Base-by-base conservation (phyloP, 2,329 filamentous ascomycete species). In the Trichophyton simii region DNA sequence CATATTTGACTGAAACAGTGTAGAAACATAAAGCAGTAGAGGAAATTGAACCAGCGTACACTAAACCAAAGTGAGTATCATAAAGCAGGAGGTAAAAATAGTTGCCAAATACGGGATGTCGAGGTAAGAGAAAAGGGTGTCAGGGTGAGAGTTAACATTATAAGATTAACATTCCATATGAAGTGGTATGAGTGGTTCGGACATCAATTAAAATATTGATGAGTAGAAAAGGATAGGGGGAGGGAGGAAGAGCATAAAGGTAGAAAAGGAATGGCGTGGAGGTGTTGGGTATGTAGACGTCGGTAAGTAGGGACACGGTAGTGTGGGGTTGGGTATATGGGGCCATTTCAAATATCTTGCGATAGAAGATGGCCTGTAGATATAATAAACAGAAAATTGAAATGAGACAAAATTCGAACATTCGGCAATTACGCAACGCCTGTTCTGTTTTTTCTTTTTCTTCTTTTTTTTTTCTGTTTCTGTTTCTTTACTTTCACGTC, bases 21-120 rank as follows among this genome's bases (percentile, higher is more conserved):
- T 25, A 54, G 50, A 25, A 54, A 54, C 50, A 31, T 54, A 25
- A 15, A 31, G 34, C 34, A 38, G 34, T 13, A 38, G 34, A 13
- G 28, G 13, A 31, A 25, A 31, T 13, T 28, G 11, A n/a, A 31
- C 22, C 25, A 54, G 20, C 44, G 44, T 48, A 48, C 44, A 48
- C 18, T 48, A 54, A 54, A 31, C 50, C 50, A 54, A 54, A 5
- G 50, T 54, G 50, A 54, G 50, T 54, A 54, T 54, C 50, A 54
- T 54, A 54, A 34, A 54, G 22, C 22, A 54, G 22, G 50, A 11
- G n/a, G 15, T 7, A 34, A 31, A 18, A 31, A 6, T 31, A 11
- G 28, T n/a, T 25, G 28, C 34, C 2, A 13, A 0, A 13, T 25
- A 34, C 8, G n/a, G 28, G 9, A 31, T 25, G 25, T 31, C 3